phyloP scores from a whole-genome alignment of 768 basidiomycete genomes.

The Kwoniella heveanensis region DNA sequence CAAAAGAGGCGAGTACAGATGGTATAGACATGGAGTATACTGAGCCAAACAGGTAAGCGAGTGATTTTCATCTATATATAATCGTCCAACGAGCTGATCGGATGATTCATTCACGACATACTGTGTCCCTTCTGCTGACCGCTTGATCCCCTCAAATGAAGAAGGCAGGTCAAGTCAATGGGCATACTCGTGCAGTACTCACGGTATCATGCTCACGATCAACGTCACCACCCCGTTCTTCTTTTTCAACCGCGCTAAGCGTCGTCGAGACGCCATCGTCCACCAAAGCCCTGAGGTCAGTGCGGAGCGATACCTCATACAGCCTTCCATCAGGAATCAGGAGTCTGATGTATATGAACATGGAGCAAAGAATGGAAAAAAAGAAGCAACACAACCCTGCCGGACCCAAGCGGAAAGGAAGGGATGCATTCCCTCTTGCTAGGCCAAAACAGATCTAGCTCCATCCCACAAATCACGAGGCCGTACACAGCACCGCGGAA shows the following conservation, averaged over 20 bases:
- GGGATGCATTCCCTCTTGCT: neutral
- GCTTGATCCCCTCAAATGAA: too few species aligned
- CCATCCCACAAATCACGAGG: neutral
- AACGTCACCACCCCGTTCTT: constrained; percentile 2
- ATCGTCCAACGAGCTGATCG: neutral
- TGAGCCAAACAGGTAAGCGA: neutral
- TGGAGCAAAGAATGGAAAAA: neutral
- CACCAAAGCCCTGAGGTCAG: constrained; percentile 4
- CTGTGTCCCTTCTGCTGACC: too few species aligned
- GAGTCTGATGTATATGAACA: too few species aligned
- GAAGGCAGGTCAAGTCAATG: neutral
- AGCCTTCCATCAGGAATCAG: too few species aligned
- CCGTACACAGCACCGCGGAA: neutral
- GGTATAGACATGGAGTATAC: neutral
- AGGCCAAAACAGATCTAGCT: neutral
- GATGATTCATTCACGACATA: too few species aligned
- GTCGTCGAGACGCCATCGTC: neutral
- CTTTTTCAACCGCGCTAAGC: neutral
- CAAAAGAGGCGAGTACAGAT: too few species aligned
- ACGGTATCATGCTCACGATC: neutral
- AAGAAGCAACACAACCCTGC: constrained; percentile 1
- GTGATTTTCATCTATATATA: constrained; percentile 1
- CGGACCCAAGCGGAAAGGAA: neutral
- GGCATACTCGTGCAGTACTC: neutral
- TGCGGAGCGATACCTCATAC: neutral